Percentiles rank a stretch among this genome's conserved stretches.
Conservation (phyloP, 1,139 yeast genomes). For the Geotrichum citri-aurantii region DNA sequence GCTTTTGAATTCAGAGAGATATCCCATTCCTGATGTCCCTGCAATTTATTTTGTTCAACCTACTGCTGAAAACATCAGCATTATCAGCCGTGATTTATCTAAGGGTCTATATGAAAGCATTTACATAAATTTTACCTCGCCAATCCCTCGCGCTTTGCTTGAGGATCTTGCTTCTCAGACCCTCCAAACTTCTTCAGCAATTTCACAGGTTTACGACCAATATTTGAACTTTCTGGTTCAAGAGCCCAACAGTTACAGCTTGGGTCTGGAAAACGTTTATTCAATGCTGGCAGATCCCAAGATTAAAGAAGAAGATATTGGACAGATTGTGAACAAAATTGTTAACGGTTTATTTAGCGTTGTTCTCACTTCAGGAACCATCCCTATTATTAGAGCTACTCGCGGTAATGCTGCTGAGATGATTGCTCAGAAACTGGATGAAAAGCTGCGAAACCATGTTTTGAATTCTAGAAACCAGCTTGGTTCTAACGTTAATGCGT, state of each 20-base stretch:
- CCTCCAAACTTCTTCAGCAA: slow-evolving; percentile 57
- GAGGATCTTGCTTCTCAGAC: slow-evolving; percentile 88
- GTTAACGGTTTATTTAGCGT: slow-evolving; percentile 78
- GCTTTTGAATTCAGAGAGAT: slow-evolving; percentile 59
- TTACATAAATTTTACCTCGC: slow-evolving; percentile 81
- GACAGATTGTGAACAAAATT: slow-evolving; percentile 57
- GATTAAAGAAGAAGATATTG: slow-evolving; percentile 71
- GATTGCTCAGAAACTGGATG: slow-evolving; percentile 81
- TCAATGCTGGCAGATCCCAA: slow-evolving; percentile 62
- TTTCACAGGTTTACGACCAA: slow-evolving; percentile 89
- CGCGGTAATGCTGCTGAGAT: slow-evolving; percentile 94
- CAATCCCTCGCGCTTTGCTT: slow-evolving; percentile 66
- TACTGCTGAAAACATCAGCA: slow-evolving; percentile 62
- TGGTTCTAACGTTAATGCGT: slow-evolving; percentile 23
- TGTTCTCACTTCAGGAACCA: slow-evolving; percentile 66
- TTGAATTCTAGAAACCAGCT: slow-evolving; percentile 51
- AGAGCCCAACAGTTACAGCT: slow-evolving; percentile 82
- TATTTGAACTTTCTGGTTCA: slow-evolving; percentile 87
- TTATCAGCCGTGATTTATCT: slow-evolving; percentile 65
- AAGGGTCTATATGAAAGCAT: slow-evolving; percentile 70
- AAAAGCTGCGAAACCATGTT: slow-evolving; percentile 75
- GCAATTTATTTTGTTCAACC: slow-evolving; percentile 91
- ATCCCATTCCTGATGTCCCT: slow-evolving; percentile 87
- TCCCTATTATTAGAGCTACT: slow-evolving; percentile 89
- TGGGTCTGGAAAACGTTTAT: slow-evolving; percentile 65